Evolutionary conservation across 1,284 basidiomycete species (phyloP), one percentile per base, ranked within the genome.

Genomic region (Sanghuangporus sanghuang): DNA sequence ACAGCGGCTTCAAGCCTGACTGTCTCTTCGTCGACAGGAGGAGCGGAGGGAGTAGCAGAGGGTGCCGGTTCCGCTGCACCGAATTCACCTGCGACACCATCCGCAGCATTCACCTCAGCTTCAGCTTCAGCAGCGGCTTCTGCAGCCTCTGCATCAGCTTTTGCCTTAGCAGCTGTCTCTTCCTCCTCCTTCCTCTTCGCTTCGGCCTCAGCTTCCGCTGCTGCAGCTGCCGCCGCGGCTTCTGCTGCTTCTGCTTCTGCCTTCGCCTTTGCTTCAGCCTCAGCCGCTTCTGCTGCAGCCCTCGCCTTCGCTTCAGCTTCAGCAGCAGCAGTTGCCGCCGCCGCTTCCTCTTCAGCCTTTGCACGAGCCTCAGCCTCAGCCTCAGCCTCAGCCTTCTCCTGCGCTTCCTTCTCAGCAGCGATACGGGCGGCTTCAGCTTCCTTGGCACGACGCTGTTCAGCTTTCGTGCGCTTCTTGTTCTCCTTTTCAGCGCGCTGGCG

Each of bases 1-100:
- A 59, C 32, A 36, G 23, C 57, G 32, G 36, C 38, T 32, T 61
- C 59, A 14, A 61, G 59, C 32, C 54, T 61, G 23, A 12, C 36
- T 38, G 46, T 46, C 39, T 58, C 62, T 39, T 59, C 57, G 46
- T 64, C 57, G 9, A 42, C 61, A 16, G 54, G 39, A 21, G 61
- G 54, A 9, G 40, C 54, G 16, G 53, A 14, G 23, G 50, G 18
- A 27, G 23, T 27, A 6, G n/a, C 23, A 52, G 44, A 3, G 40
- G 11, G 14, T 27, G 16, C 48, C 9, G 9, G n/a, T 11, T 11
- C 48, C 16, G 14, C 1, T 11, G 48, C 18, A 21, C 18, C 50
- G 7, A 23, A n/a, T 21, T n/a, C 50, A 7, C 18, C 59, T 35
- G 46, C 48, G 5, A 36, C 23, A 18, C n/a, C 18, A 14, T 61